Base-by-base conservation (phyloP, 331 rosid species). In the Quercus phellos region DNA sequence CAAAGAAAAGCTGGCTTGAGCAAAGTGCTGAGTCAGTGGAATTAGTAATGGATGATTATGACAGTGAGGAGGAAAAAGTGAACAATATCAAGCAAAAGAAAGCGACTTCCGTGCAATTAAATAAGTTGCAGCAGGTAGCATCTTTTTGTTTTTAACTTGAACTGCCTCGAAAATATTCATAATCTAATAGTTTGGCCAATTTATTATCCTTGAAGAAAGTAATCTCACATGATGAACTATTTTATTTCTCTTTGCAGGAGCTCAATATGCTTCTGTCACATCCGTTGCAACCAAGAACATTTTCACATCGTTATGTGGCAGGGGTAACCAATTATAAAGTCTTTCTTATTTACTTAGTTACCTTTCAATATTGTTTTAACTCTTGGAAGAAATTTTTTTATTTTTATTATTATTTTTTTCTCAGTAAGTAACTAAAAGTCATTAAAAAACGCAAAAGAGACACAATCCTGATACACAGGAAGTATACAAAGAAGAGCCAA, bases 291-390 rank as follows among this genome's bases (percentile, higher is more conserved):
- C 93, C 97, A 34, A 90, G 88, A 81, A 74, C 94, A 51, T 91
- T 95, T 82, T 92, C 98, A 18, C 93, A 82, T 78, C 98, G 97
- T 43, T 92, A 92, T 82, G 83, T 91, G 84, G 95, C 98, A 1
- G 97, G 99, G 94, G 96, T 94, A 94, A 85, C 29, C 21, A 82
- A 16, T 66, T 82, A 53, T 77, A 67, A 14, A 6, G 26, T 43
- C 24, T 10, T 74, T 67, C 35, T 67, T 46, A 63, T 58, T 56
- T 50, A 58, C 74, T 42, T 64, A 61, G 50, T 54, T 21, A 1
- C 22, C 55, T 58, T 72, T 63, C 26, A 14, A 18, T 3, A 16
- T 19, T 61, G 78, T 55, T 59, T n/a, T 1, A 4, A 10, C 64
- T 9, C 64, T 21, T 58, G 64, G 29, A 16, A 60, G 68, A 13